Conservation (phyloP, 768 basidiomycete genomes). For the Lentinula guzmanii region DNA sequence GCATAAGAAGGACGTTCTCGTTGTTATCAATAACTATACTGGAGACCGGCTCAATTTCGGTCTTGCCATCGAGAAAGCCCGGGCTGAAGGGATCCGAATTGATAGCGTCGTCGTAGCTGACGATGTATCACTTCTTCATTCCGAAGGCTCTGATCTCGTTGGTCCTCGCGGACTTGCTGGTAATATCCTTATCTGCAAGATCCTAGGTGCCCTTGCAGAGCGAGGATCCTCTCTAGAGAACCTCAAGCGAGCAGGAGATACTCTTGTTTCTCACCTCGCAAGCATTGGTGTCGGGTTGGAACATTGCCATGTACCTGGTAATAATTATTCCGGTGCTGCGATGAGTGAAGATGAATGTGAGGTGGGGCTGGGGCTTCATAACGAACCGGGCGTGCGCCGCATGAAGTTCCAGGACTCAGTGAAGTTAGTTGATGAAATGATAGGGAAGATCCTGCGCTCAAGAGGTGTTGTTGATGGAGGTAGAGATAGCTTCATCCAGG, state of each 20-base stretch:
- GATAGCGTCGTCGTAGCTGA: constrained; percentile 48
- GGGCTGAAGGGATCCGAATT: constrained; percentile 27
- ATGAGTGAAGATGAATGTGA: constrained; percentile 29
- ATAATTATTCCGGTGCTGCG: neutral
- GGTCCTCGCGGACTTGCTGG: constrained; percentile 45
- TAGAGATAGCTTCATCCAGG: constrained; percentile 14
- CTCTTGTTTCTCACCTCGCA: constrained; percentile 23
- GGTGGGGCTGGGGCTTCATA: constrained; percentile 51
- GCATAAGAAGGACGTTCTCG: constrained; percentile 25
- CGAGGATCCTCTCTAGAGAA: constrained; percentile 26
- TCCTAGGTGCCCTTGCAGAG: constrained; percentile 45
- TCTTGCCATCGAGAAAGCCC: constrained; percentile 47
- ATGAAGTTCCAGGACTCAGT: constrained; percentile 28
- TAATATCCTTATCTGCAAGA: constrained; percentile 49
- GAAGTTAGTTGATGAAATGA: constrained; percentile 24
- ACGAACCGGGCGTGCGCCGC: constrained; percentile 40
- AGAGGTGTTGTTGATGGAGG: constrained; percentile 11
- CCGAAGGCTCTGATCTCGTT: constrained; percentile 24
- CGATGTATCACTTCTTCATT: constrained; percentile 40
- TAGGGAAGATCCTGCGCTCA: constrained; percentile 24
- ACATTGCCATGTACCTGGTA: constrained; percentile 55
- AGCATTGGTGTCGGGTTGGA: constrained; percentile 40
- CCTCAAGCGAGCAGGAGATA: constrained; percentile 28
- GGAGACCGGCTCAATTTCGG: constrained; percentile 58
- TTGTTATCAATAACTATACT: constrained; percentile 42